Conservation (phyloP, 2,329 filamentous ascomycete genomes). For the Aspergillus novoparasiticus region DNA sequence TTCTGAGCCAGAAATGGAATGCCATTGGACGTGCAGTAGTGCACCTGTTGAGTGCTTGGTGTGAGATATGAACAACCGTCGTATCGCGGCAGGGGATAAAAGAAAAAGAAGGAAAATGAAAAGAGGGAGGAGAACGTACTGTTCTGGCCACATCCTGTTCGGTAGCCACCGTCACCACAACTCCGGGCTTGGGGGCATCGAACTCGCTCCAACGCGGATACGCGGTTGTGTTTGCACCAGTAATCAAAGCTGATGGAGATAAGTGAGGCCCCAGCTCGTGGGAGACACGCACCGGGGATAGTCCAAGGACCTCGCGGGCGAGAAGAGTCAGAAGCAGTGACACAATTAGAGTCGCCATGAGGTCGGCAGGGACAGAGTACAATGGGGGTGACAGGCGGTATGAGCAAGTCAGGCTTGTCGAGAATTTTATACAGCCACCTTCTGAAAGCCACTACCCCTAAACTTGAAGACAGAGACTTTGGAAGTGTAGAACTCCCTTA, state of each 20-base stretch:
- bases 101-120: neutral
- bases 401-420: neutral
- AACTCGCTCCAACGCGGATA: constrained; percentile 6
- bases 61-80: neutral
- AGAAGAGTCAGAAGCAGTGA: neutral
- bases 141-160: neutral
- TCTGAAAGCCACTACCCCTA: neutral
- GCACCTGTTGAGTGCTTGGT: neutral
- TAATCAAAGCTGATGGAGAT: constrained; percentile 3
- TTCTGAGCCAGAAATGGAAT: constrained; percentile 11
- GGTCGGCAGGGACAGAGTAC: neutral
- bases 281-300: neutral
- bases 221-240: neutral
- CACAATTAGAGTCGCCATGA: neutral
- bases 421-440: neutral
- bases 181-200: neutral
- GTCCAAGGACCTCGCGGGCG: neutral
- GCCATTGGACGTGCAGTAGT: constrained; percentile 4
- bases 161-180: constrained; percentile 4
- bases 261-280: neutral
- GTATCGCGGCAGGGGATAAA: neutral
- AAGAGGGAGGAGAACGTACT: neutral
- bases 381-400: neutral
- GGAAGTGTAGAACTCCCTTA: no score
- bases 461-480: neutral